Evolutionary conservation across 768 basidiomycete species (phyloP), one percentile per base, ranked within the genome.

Genomic region (Russula dissimulans): DNA sequence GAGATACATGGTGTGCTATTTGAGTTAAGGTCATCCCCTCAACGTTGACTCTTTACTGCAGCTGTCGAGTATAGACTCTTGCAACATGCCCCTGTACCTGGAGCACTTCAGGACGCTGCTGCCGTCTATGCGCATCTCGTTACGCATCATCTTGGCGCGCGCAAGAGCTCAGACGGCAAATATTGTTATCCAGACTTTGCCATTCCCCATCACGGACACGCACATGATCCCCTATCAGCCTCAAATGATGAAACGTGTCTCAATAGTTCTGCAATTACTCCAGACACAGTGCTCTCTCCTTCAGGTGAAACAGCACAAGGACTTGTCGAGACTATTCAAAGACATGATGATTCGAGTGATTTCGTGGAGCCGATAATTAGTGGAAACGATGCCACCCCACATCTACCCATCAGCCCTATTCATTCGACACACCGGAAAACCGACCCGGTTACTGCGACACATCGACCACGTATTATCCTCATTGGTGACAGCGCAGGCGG

Each of bases 401-500:
- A 49, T 46, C 31, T 34, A 11, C 34, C 26, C 34, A 36, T 47
- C 7, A 22, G 47, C 26, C 38, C 41, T 10, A 10, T 47, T 12
- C 17, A 47, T 32, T 41, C 7, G 39, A 22, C 38, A 8, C 41
- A 18, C 9, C 8, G 14, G 29, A 50, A 47, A 29, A 9, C 44
- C 15, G 57, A 32, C 39, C 18, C 56, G 64, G 67, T 49, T 63
- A 59, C 55, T 66, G 68, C 26, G 45, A 36, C 47, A 6, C 18
- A 39, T 32, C 56, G 61, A 9, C 59, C 63, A 32, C 71, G 77
- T 60, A 73, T 80, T 48, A 66, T 81, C 31, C 73, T 82, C 46
- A 75, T 80, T 39, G 81, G 80, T n/a, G 81, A 81, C 60, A 79
- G 78, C 60, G 78, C 81, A 0, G 81, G 81, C 12, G 80, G 81